Evolutionary conservation across 139 green algal genomes (phyloP).

Genomic region (Edaphochlamys debaryana): DNA sequence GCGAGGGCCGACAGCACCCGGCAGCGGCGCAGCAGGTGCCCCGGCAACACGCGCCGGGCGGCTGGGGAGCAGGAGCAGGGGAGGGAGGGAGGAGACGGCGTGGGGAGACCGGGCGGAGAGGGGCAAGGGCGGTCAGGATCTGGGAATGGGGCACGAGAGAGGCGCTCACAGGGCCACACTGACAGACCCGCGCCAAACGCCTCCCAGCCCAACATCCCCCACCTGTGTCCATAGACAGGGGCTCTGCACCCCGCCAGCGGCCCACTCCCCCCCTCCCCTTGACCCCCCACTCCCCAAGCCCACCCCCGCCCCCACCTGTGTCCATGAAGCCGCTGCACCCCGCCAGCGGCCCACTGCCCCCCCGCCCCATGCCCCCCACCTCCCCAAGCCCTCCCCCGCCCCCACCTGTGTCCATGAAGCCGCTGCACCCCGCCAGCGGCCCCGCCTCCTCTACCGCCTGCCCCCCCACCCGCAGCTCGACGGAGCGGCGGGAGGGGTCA

Average conservation of each 20-base stretch:
- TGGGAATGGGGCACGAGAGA: no score
- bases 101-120: no score
- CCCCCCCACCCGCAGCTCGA: conserved; percentile 5
- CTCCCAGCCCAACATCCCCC: no score
- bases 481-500: background rate
- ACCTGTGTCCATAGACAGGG: conserved; percentile 43
- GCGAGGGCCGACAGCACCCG: conserved; percentile 67
- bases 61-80: conserved; percentile 1
- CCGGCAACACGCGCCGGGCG: conserved; percentile 62
- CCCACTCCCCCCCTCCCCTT: conserved; percentile 25
- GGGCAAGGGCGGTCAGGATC: no score
- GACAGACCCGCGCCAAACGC: no score
- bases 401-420: conserved; percentile 40
- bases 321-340: conserved; percentile 38
- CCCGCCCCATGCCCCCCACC: conserved; percentile 28
- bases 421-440: conserved; percentile 38
- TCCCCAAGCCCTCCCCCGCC: no score
- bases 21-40: conserved; percentile 71
- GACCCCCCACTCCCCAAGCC: conserved; percentile 12
- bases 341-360: conserved; percentile 43
- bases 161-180: no score
- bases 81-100: background rate
- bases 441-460: conserved; percentile 31
- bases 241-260: conserved; percentile 35
- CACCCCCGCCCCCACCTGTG: conserved; percentile 27